Conservation (phyloP, 306 rosid genomes). For the Glycine soja region DNA sequence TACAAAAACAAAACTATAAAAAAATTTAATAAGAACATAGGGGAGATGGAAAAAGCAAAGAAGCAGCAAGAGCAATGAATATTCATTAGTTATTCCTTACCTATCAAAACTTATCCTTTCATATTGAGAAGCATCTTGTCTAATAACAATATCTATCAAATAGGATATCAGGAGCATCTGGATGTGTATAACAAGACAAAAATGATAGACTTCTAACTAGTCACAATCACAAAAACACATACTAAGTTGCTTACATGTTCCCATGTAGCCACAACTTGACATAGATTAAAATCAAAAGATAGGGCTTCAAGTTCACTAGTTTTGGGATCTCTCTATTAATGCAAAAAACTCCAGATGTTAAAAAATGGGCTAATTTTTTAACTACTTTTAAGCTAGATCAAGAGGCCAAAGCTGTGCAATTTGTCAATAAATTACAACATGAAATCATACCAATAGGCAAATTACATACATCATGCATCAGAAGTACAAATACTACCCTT, state of each 20-base stretch:
- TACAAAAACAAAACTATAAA: no score
- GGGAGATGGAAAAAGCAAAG: no score
- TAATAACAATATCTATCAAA: slow-evolving; percentile 36
- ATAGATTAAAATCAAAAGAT: slow-evolving; percentile 83
- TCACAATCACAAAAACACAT: slow-evolving; percentile 28
- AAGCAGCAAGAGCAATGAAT: no score
- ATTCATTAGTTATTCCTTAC: no score
- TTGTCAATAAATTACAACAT: no score
- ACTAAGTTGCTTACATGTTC: slow-evolving; percentile 71
- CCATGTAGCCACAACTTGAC: slow-evolving; percentile 97
- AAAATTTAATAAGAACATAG: no score
- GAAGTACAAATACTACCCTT: slow-evolving; percentile 16
- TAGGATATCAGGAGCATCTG: slow-evolving; percentile 31
- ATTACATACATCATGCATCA: neutral
- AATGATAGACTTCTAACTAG: slow-evolving; percentile 8
- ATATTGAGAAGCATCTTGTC: no score
- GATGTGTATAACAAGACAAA: slow-evolving; percentile 12
- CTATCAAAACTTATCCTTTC: no score
- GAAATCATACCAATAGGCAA: no score
- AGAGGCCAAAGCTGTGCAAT: no score
- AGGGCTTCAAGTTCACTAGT: slow-evolving; percentile 90
- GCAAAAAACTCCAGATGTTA: slow-evolving; percentile 46
- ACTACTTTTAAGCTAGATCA: slow-evolving; percentile 20
- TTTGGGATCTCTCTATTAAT: slow-evolving; percentile 85
- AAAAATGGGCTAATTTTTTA: slow-evolving; percentile 15